A percentile compares a stretch with the other conserved stretches of the same genome.
Evolutionary conservation across 768 basidiomycete genomes (phyloP).

Genomic region (Antrodiella citrinella): DNA sequence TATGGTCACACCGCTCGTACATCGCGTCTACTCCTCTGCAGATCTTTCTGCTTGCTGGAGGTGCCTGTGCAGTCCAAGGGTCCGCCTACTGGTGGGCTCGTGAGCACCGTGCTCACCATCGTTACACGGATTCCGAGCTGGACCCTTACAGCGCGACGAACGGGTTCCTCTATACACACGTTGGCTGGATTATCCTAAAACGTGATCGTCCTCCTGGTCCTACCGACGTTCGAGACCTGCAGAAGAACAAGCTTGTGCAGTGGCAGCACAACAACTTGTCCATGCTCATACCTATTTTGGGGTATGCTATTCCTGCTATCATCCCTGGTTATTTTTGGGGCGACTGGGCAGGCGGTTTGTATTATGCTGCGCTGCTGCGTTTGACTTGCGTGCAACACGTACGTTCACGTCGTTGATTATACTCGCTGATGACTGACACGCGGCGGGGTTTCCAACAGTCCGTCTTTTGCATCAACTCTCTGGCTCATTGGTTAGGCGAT

Average conservation of each 20-base stretch:
- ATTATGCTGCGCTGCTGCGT: constrained; percentile 40
- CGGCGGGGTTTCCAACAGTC: constrained; percentile 31
- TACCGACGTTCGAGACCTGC: constrained; percentile 43
- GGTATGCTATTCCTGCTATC: constrained; percentile 36
- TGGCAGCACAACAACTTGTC: constrained; percentile 48
- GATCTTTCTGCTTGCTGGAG: constrained; percentile 36
- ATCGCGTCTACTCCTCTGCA: constrained; percentile 40
- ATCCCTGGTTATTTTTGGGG: constrained; percentile 45
- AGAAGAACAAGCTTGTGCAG: constrained; percentile 35
- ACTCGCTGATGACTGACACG: background rate
- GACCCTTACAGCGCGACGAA: constrained; percentile 50
- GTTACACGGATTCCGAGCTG: constrained; percentile 47
- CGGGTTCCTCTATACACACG: constrained; percentile 42
- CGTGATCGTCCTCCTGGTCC: constrained; percentile 38
- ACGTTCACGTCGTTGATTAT: constrained; percentile 11
- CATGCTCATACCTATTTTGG: constrained; percentile 33
- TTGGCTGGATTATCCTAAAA: constrained; percentile 48
- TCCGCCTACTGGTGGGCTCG: constrained; percentile 53
- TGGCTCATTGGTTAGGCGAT: constrained; percentile 51
- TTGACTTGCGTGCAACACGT: constrained; percentile 46
- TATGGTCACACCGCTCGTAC: constrained; percentile 51
- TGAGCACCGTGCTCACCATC: constrained; percentile 46
- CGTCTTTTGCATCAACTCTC: constrained; percentile 51
- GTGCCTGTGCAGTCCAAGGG: constrained; percentile 43
- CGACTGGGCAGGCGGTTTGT: constrained; percentile 46